A percentile compares a stretch with the other conserved stretches of the same genome.
phyloP scores from a whole-genome alignment of 768 basidiomycete species.

The Boletus barrowsii region DNA sequence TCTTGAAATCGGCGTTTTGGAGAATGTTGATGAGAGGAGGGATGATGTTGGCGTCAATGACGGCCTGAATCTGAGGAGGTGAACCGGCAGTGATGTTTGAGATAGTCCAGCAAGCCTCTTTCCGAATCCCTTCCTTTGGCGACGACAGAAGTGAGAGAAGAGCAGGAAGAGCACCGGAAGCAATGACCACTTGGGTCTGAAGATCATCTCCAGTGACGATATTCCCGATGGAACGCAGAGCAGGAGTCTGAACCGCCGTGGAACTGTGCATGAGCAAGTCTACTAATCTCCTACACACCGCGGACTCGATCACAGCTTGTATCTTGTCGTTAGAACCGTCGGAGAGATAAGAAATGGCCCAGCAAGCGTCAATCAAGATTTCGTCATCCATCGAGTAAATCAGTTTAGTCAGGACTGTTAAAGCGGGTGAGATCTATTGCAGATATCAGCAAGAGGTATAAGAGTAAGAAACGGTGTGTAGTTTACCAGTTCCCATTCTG shows the following conservation, averaged over 20 bases:
- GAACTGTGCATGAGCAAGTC: slow-evolving; percentile 95
- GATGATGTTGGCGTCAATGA: slow-evolving; percentile 97
- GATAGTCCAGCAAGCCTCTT: slow-evolving; percentile 99
- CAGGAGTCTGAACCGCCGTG: slow-evolving; percentile 96
- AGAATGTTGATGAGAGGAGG: slow-evolving; percentile 99
- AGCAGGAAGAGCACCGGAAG: slow-evolving; percentile 94
- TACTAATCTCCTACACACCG: slow-evolving; percentile 95
- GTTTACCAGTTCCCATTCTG: slow-evolving; percentile 93
- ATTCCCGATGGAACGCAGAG: slow-evolving; percentile 96
- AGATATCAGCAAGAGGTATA: slow-evolving; percentile 11
- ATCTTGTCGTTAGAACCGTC: slow-evolving; percentile 99
- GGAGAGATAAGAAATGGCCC: slow-evolving; percentile 99
- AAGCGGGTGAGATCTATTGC: slow-evolving; percentile 87
- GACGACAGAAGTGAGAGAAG: slow-evolving; percentile 90
- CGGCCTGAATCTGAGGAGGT: slow-evolving; percentile 93
- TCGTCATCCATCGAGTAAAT: slow-evolving; percentile 99
- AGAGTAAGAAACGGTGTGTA: slow-evolving; percentile 3
- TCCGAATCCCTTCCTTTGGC: slow-evolving; percentile 97
- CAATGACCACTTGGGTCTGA: slow-evolving; percentile 98
- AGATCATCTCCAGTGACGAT: slow-evolving; percentile 99
- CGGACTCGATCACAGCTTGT: slow-evolving; percentile 98
- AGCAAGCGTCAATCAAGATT: slow-evolving; percentile 98
- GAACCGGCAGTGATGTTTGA: slow-evolving; percentile 98
- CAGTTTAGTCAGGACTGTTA: slow-evolving; percentile 95
- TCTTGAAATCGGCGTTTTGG: slow-evolving; percentile 97